A percentile compares a stretch with the other conserved stretches of the same genome.
These are phyloP conservation scores for Rickenella mellea DNA, from an alignment of 768 basidiomycete species.

Conservation along the genomic window DNA sequence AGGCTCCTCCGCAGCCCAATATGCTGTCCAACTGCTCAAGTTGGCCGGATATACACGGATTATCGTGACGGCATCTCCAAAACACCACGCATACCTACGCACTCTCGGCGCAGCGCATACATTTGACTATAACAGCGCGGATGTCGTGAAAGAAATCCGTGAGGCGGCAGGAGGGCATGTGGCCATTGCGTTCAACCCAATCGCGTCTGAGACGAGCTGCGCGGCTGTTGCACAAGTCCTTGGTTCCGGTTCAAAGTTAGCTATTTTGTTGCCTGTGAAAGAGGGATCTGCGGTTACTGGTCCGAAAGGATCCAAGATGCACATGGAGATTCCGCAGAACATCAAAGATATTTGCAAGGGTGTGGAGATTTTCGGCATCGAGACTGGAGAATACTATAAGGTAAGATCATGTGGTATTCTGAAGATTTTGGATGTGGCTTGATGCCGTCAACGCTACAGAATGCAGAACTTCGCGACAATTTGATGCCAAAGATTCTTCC, in stretches of 20 bases:
- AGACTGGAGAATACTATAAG: constrained; percentile 31
- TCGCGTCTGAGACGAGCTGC: constrained; percentile 28
- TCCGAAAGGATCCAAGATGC: constrained; percentile 15
- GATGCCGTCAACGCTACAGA: too few species aligned
- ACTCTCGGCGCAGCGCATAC: constrained; percentile 29
- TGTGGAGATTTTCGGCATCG: constrained; percentile 27
- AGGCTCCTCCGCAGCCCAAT: constrained; percentile 30
- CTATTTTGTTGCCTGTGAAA: constrained; percentile 39
- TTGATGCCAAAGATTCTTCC: constrained; percentile 39
- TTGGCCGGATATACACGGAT: constrained; percentile 33
- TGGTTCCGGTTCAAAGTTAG: constrained; percentile 27
- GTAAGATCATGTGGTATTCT: constrained; percentile 21
- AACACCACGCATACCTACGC: constrained; percentile 28
- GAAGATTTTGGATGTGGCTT: too few species aligned
- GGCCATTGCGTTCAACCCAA: constrained; percentile 26
- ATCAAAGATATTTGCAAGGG: constrained; percentile 28
- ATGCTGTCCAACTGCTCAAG: constrained; percentile 28
- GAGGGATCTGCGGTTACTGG: constrained; percentile 27
- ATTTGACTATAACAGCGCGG: constrained; percentile 31
- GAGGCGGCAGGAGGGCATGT: constrained; percentile 23
- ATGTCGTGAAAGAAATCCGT: constrained; percentile 25
- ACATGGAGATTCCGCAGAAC: constrained; percentile 23
- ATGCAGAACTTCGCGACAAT: constrained; percentile 31
- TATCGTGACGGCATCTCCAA: constrained; percentile 31
- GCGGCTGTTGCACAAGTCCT: constrained; percentile 27